Conservation (phyloP, 768 basidiomycete genomes). For the Suillus bovinus region DNA sequence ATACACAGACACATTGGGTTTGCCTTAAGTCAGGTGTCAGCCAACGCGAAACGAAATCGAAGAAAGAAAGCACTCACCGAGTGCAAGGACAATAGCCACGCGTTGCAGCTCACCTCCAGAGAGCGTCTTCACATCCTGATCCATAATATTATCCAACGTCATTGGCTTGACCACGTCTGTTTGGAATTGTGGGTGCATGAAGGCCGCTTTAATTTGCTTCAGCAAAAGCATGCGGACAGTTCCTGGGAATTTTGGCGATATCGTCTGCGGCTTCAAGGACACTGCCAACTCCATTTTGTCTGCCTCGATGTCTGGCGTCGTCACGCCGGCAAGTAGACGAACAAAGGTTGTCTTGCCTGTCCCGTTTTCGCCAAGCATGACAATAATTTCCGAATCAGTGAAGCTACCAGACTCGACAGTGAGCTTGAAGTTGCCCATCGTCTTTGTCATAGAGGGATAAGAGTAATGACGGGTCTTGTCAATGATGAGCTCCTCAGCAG, state of each 20-base stretch:
- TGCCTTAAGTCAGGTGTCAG: constrained; percentile 42
- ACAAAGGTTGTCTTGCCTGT: constrained; percentile 99
- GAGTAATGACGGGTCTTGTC: constrained; percentile 89
- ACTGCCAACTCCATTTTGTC: constrained; percentile 82
- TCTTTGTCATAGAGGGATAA: constrained; percentile 97
- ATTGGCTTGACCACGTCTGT: constrained; percentile 98
- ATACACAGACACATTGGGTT: constrained; percentile 83
- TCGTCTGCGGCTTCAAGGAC: constrained; percentile 98
- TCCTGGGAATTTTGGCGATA: constrained; percentile 96
- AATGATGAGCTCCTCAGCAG: constrained; percentile 83
- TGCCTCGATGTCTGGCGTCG: constrained; percentile 74
- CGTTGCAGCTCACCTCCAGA: constrained; percentile 99
- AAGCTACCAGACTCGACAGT: constrained; percentile 88
- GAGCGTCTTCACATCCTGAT: constrained; percentile 96
- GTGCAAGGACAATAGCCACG: constrained; percentile 92
- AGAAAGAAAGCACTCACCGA: constrained; percentile 50
- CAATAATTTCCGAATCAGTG: constrained; percentile 99
- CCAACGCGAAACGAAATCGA: neutral
- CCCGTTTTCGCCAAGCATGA: constrained; percentile 99
- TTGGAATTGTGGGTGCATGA: constrained; percentile 99
- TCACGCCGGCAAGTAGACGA: constrained; percentile 90
- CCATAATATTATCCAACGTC: constrained; percentile 91
- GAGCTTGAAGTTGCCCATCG: constrained; percentile 92
- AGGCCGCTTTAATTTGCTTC: constrained; percentile 91
- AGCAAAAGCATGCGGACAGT: constrained; percentile 93